Base-by-base conservation (phyloP, 2,329 filamentous ascomycete species). In the Podosphaera fusca region DNA sequence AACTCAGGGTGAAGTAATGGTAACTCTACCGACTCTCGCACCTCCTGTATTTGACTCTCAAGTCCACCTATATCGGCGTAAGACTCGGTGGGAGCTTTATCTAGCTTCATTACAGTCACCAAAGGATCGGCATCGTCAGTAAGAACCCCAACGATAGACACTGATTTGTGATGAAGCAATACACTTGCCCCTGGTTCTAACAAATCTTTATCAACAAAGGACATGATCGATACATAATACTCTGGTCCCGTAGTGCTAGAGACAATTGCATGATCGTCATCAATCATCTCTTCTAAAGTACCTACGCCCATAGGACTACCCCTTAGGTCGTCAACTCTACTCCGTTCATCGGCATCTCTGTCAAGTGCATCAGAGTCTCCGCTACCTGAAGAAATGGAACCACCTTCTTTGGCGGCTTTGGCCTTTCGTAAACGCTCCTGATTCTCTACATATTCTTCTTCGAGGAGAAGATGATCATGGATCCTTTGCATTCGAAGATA, bases 221-320 rank as follows among this genome's bases (percentile, higher is more conserved):
- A 95, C 92, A 96, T 96, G 78, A 98, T 98, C 64, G 89, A 95
- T 63, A 98, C 92, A 70, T 96, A 98, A 77, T 95, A 98, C 70
- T 98, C 92, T 0, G 92, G 92, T 0, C 92, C 92, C 5, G 92
- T 96, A 0, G 92, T 94, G 69, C 88, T 95, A 21, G 89, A 95
- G 40, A 98, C 92, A 67, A 98, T 98, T 60, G 92, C 92, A 67
- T 98, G 92, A 73, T 98, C 92, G 69, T 98, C 92, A 67, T 98
- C 92, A 68, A 98, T 98, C 75, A 98, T 85, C 74, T 98, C 92
- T 72, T 98, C 92, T 63, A 98, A 74, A 59, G 92, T 96, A 61
- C 92, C 92, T 49, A 98, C 92, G 29, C 92, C 89, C 92, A 98
- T 98, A 50, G 92, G 92, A 69, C 87, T 95, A 64, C 92, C 92